Evolutionary conservation across 805 yeast genomes (phyloP), one percentile per base, ranked within the genome.

Genomic region (Yueomyces sinensis): DNA sequence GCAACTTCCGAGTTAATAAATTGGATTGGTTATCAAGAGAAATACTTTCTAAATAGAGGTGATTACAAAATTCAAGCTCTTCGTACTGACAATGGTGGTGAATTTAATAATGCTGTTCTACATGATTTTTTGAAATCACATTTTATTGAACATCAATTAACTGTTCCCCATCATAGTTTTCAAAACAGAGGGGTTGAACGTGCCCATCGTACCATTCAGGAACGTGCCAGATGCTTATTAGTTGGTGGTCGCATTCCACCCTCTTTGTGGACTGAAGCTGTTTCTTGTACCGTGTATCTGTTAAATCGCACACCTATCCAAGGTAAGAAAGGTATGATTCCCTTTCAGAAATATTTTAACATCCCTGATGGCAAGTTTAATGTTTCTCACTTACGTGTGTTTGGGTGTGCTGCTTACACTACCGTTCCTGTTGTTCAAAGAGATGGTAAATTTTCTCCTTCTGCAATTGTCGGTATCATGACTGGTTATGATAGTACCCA

Each of bases 161-260:
- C 43, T 17, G 35, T 39, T 7, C 35, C 43, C 1, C 27, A 41
- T 25, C 20, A n/a, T n/a, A 39, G 38, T 32, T 39, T 27, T 29
- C 41, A 39, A 32, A 43, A 45, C 22, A 50, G 46, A 16, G 39
- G 20, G 27, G 44, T 31, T 24, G 47, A 43, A 29, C 30, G 46
- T 15, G 37, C 43, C 15, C 36, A 34, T 30, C 31, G 40, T 4
- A 24, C 45, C n/a, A 34, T 45, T 32, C 27, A 37, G 32, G 43
- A 38, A 5, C 32, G 17, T 22, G 17, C 40, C 4, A 24, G 38
- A 2, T 27, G 37, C 13, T 16, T 43, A 11, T 19, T 44, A 19
- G 13, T 27, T 15, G 39, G 28, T 2, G 37, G 47, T 16, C n/a
- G 35, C 1, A 36, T 45, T 15, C 46, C 44, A 2, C 34, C 35